Evolutionary conservation across 2,329 filamentous ascomycete species (phyloP), one percentile per base, ranked within the genome.

Genomic region (Leptosphaerulina australis): DNA sequence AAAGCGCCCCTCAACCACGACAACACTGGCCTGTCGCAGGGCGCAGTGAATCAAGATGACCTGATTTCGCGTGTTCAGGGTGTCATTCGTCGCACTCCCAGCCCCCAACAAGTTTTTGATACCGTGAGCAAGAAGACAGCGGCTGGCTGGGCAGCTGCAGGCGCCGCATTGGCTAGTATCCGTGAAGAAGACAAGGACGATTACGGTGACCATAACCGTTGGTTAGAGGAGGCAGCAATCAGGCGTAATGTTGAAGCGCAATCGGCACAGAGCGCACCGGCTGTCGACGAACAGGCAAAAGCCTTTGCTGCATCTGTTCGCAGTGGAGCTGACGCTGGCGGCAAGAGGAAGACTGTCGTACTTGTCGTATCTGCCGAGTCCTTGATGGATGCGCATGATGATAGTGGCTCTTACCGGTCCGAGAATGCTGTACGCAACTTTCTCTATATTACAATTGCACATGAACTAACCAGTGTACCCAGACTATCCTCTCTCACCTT

Each of bases 191-290:
- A 92, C 67, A 86, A 85, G 68, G 83, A 84, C 55, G 88, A 88
- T 41, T 94, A 88, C 70, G 86, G 85, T 57, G 93, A 97, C 71
- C 90, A 94, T 74, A 88, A 90, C 69, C 86, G 90, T 43, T 97
- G 93, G 93, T 91, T 88, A 11, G 91, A 97, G 72, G 92, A 97
- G 75, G 90, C 88, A 17, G 87, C 90, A 62, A 82, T 88, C 38
- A 84, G 88, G 60, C 75, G 74, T 47, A 74, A 64, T 48, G 71
- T 70, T 41, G 72, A 68, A 50, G 69, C 66, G 30, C 68, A 70
- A 53, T 63, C 67, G n/a, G 56, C 67, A 9, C 65, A 73, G 48
- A 74, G 69, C 56, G 35, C 55, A 45, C 56, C 46, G 14, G 74
- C 63, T 15, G 74, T 66, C 4, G 66, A 67, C 20, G 56, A 61